These are phyloP conservation scores for Herpetomonas tarakana DNA, from an alignment of 208 protist species.

Conservation along the genomic window DNA sequence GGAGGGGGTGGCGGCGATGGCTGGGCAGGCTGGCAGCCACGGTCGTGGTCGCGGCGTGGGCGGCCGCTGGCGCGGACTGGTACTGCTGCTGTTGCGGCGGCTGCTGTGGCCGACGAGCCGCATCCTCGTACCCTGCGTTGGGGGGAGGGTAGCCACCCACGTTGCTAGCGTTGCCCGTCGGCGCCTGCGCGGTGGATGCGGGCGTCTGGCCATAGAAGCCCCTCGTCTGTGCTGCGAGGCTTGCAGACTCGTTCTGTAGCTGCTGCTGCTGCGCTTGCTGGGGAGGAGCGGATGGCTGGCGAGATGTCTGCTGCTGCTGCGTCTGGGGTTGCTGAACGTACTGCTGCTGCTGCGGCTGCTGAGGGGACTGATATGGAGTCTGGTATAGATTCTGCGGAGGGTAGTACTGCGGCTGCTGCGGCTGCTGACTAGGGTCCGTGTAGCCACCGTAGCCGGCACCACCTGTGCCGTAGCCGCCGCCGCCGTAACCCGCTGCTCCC, in stretches of 20 bases:
- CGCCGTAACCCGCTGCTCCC: background rate
- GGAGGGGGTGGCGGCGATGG: constrained; percentile 31
- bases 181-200: too few relatives aligned
- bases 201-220: background rate
- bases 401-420: background rate
- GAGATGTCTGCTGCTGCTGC: background rate
- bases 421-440: background rate
- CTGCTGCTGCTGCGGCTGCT: constrained; percentile 7
- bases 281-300: background rate
- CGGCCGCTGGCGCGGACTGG: too few relatives aligned
- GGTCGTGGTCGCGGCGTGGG: too few relatives aligned
- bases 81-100: constrained; percentile 1
- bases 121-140: too few relatives aligned
- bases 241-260: background rate
- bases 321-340: background rate
- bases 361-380: background rate
- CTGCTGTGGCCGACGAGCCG: background rate
- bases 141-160: too few relatives aligned
- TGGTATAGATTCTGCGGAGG: background rate
- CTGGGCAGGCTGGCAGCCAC: too few relatives aligned
- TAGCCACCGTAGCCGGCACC: background rate
- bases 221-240: background rate
- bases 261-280: constrained; percentile 8
- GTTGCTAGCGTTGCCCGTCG: too few relatives aligned
- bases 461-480: background rate